These are phyloP conservation scores for Coemansia sp. DNA, from an alignment of 192 early-diverging fungal species.

Conservation along the genomic window DNA sequence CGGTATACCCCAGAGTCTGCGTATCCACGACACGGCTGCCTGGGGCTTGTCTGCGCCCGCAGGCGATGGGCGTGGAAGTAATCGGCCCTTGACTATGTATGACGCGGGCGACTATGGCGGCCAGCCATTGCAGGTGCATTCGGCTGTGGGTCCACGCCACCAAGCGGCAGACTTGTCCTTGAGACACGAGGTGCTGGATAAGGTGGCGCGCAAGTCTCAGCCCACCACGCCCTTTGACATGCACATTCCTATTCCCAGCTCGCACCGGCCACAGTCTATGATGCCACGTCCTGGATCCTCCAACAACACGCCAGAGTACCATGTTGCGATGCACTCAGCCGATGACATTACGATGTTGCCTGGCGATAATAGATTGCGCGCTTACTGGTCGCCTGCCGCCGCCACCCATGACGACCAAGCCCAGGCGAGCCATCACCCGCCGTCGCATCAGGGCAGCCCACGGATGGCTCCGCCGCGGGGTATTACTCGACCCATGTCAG, in stretches of 20 bases:
- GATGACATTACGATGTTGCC: slow-evolving; percentile 46
- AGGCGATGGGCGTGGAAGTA: not conserved
- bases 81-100: slow-evolving; percentile 15
- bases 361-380: slow-evolving; percentile 29
- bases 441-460: slow-evolving; percentile 16
- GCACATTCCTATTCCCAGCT: slow-evolving; percentile 17
- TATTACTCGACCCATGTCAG: slow-evolving; percentile 7
- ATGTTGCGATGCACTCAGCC: not conserved
- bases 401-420: slow-evolving; percentile 16
- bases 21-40: not conserved
- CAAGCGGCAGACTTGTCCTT: slow-evolving; percentile 23
- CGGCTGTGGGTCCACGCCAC: slow-evolving; percentile 15
- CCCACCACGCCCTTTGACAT: slow-evolving; percentile 40
- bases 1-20: not conserved
- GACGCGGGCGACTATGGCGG: slow-evolving; percentile 20
- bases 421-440: slow-evolving; percentile 3
- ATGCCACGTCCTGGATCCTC: slow-evolving; percentile 24
- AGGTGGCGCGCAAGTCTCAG: slow-evolving; percentile 47
- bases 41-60: not conserved
- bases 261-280: slow-evolving; percentile 17
- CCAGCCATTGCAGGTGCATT: slow-evolving; percentile 38
- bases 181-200: slow-evolving; percentile 50
- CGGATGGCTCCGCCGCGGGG: not conserved
- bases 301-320: not conserved
- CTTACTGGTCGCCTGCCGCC: slow-evolving; percentile 23